Evolutionary conservation across 139 green algal species (phyloP), one percentile per base, ranked within the genome.

Genomic region (Chlamydomonas schloesseri): DNA sequence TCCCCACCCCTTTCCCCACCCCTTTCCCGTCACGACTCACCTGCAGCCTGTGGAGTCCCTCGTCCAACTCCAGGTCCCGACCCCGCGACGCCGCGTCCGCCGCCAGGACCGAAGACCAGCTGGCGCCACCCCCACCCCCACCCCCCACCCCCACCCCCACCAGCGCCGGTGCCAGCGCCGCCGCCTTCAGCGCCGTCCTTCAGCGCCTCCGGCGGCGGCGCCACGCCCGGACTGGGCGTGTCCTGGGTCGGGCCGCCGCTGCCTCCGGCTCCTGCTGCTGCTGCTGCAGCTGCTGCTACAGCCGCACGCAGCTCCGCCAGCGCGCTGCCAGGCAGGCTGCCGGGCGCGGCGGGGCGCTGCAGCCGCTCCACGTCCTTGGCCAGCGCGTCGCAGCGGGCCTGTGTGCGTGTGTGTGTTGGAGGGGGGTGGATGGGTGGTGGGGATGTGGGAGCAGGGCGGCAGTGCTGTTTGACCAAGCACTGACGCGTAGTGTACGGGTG

Each of bases 41-140:
- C 75, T 36, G 34, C 33, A 72, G n/a, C n/a, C 37, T 5, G 26
- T 82, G 58, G 10, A 83, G 17, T 1, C 26, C 77, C 37, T 73
- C 37, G 31, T 83, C 77, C 62, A 83, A 42, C 60, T 83, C 77
- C 62, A 73, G 29, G 62, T 83, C 77, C 4, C 77, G 77, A 3
- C 37, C 17, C 37, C 77, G 58, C 28, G 77, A 37, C 60, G 60
- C 77, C 77, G 73, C 77, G n/a, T 73, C 77, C 13, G 77, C 77
- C 37, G 77, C 77, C 42, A 73, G 33, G 23, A 83, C 55, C 62
- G 62, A n/a, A 9, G 21, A 2, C 77, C 77, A 83, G 9, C 28
- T 50, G 77, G 55, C 29, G 62, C 37, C 24, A 37, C 37, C 36
- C 2, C 77, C 37, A 17, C 55, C n/a, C n/a, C n/a, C n/a, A n/a